A percentile compares a stretch with the other conserved stretches of the same genome.
Conservation (phyloP, 2,329 filamentous ascomycete genomes). For the Cercospora beticola region DNA sequence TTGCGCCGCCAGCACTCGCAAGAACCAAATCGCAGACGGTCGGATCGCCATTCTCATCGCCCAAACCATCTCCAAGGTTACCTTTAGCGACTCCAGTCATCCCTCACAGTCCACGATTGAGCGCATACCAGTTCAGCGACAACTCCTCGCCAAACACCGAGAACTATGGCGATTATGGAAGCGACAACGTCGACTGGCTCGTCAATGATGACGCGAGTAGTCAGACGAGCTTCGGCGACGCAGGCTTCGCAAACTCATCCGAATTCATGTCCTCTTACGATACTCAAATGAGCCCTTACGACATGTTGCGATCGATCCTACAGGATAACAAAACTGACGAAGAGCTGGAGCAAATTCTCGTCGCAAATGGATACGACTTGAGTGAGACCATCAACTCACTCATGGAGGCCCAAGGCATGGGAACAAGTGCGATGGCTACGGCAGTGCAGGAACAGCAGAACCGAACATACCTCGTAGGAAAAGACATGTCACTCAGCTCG, state of each 20-base stretch:
- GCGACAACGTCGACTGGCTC: constrained; percentile 95
- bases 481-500: constrained; percentile 74
- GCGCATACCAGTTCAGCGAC: constrained; percentile 93
- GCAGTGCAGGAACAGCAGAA: constrained; percentile 46
- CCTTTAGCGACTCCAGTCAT: constrained; percentile 87
- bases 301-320: constrained; percentile 93
- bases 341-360: constrained; percentile 88
- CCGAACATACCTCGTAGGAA: constrained; percentile 72
- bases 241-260: constrained; percentile 72
- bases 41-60: constrained; percentile 84
- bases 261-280: constrained; percentile 71
- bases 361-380: constrained; percentile 86
- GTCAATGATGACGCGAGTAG: constrained; percentile 80
- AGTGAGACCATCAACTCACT: constrained; percentile 87
- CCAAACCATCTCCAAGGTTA: constrained; percentile 85
- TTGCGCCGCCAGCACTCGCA: constrained; percentile 71
- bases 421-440: constrained; percentile 39
- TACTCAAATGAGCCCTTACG: constrained; percentile 94
- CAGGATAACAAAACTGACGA: constrained; percentile 87
- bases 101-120: constrained; percentile 88
- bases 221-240: constrained; percentile 73
- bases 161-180: constrained; percentile 85
- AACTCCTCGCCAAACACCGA: constrained; percentile 71
- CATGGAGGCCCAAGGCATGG: constrained; percentile 68
- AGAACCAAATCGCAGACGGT: constrained; percentile 74